Evolutionary conservation across 306 rosid genomes (phyloP).

Genomic region (Cucumis melo): DNA sequence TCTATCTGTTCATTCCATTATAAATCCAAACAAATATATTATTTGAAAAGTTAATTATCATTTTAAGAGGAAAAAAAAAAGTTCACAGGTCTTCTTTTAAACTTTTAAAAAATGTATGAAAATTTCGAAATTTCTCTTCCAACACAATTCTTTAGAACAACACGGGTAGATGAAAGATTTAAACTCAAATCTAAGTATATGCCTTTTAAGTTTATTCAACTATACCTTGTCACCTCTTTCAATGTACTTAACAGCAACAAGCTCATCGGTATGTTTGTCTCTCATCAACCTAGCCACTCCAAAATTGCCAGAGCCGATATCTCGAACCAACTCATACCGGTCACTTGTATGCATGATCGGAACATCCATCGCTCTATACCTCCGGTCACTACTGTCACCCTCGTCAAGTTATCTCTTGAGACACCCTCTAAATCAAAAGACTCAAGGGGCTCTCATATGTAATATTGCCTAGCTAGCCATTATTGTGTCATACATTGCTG

Average conservation of each 20-base stretch:
- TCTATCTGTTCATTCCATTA: not conserved
- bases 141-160: too few species aligned
- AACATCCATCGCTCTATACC: not conserved
- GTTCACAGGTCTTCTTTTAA: too few species aligned
- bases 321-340: not conserved
- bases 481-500: not conserved
- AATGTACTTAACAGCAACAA: not conserved
- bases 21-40: too few species aligned
- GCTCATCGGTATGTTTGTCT: not conserved
- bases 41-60: too few species aligned
- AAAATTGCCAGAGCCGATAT: not conserved
- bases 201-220: too few species aligned
- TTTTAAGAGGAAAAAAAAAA: too few species aligned
- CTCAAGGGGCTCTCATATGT: not conserved
- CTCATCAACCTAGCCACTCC: conserved; percentile 5
- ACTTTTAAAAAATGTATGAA: too few species aligned
- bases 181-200: too few species aligned
- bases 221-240: not conserved
- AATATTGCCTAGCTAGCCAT: not conserved
- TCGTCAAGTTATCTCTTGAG: not conserved
- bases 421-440: not conserved
- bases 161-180: too few species aligned
- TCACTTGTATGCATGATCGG: not conserved
- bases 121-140: too few species aligned
- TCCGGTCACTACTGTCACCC: not conserved